Evolutionary conservation across 768 basidiomycete species (phyloP), one percentile per base, ranked within the genome.

Genomic region (Podaxis carcinomalis): DNA sequence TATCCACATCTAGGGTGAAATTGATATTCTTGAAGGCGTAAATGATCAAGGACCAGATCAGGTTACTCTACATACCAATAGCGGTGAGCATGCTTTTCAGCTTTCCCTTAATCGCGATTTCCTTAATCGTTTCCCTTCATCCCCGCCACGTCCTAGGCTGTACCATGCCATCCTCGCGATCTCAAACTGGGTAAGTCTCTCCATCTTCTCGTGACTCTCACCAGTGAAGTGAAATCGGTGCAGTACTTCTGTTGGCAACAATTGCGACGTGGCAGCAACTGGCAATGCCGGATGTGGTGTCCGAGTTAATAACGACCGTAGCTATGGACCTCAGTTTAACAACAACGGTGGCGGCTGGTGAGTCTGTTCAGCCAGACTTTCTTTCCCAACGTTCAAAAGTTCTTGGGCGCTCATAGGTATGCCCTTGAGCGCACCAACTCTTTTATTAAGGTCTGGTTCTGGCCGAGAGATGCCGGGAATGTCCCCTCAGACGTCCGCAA

Each of bases 381-480:
- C 25, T 5, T 28, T 23, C 19, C 37, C 5, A 50, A 69, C 35
- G 63, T 19, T 47, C 23, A 64, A 19, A 6, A 46, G 7, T 11
- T 44, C 42, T 44, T 19, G 42, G 42, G 42, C 3, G 14, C 13
- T 25, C 5, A 16, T 23, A 84, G 79, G 77, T 84, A 80, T 67
- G 86, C 81, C 1, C 74, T 85, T 65, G 83, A 85, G 66, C 78
- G 85, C 42, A 80, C 81, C 1, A 63, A 70, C 11, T 63, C 60
- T 11, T 78, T 75, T 64, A 81, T 89, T 65, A 83, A 80, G 59
- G 75, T 86, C 36, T 89, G 83, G 81, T 87, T 85, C 74, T 89
- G 86, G 85, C 70, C 80, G 0, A 73, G 85, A 21, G 72, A 75
- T 61, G 74, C 70, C 57, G 64, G 62, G 6, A 61, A 62, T 54